Conservation (phyloP, 768 basidiomycete species). For the Trametes elegans region DNA sequence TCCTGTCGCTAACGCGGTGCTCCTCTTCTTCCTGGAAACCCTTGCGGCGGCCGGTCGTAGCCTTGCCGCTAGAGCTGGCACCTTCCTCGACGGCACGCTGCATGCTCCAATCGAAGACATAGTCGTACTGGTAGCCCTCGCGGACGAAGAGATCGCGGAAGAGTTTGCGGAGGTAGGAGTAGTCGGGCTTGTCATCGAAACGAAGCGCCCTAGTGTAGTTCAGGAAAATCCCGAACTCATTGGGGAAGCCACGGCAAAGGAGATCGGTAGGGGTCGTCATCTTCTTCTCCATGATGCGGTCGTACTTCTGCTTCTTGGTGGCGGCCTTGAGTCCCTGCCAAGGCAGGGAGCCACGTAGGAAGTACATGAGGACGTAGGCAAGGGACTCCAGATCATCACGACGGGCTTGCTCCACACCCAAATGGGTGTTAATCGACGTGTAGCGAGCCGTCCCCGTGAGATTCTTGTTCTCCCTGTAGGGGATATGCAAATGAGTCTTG, state of each 20-base stretch:
- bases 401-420: conserved; percentile 97
- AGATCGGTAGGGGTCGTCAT: conserved; percentile 98
- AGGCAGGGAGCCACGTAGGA: conserved; percentile 95
- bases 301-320: conserved; percentile 99
- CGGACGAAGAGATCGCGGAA: conserved; percentile 98
- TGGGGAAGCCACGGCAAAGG: conserved; percentile 98
- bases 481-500: conserved; percentile 99
- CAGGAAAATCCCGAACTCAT: conserved; percentile 98
- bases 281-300: conserved; percentile 99
- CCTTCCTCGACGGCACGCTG: conserved; percentile 75
- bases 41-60: conserved; percentile 67
- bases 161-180: conserved; percentile 98
- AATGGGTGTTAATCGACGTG: conserved; percentile 98
- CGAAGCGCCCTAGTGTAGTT: conserved; percentile 99
- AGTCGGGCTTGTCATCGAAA: conserved; percentile 99
- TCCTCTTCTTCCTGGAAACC: conserved; percentile 85
- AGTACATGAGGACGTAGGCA: conserved; percentile 99
- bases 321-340: conserved; percentile 99
- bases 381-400: conserved; percentile 98
- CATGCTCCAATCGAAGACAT: conserved; percentile 98
- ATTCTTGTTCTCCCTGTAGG: conserved; percentile 99
- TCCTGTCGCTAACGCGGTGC: conserved; percentile 76
- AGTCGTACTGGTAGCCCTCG: conserved; percentile 98
- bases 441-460: conserved; percentile 98
- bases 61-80: conserved; percentile 57